Base-by-base conservation (phyloP, 768 basidiomycete genomes). In the Leucocoprinus birnbaumii region DNA sequence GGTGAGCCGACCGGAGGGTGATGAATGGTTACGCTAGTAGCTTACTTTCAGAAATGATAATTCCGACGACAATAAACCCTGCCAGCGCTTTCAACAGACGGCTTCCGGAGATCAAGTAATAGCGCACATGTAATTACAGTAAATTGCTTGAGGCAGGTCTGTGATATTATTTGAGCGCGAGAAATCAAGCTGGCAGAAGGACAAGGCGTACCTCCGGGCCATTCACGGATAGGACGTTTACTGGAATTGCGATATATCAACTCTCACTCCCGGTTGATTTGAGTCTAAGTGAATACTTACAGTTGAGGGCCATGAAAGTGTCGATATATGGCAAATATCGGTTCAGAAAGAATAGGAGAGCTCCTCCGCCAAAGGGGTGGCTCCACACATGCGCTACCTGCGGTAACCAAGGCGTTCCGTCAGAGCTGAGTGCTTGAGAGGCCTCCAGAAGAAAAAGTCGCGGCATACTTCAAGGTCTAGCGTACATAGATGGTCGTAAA, bases 271-370 rank as follows among this genome's bases (percentile, higher is more conserved):
- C 31, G 25, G 11, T 37, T 16, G 5, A 26, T 8, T 35, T 6
- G 37, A 22, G 16, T 7, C 19, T 14, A 27, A 22, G 18, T 21
- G 26, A 37, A 9, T 50, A 62, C 69, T 11, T 27, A 72, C 72
- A 59, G 40, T 64, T 57, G 24, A 73, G 60, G 21, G 69, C 66
- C 58, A 74, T 44, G 35, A 73, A 64, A 1, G 70, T 73, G 55
- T 74, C 73, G 18, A 74, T 57, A 52, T 73, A 72, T 4, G 74
- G 74, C 9, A 72, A 60, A 55, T 75, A 75, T 26, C 74, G 68
- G 60, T 75, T 75, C 37, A 73, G 59, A 34, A 71, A 63, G 63
- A 73, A 75, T 7, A 75, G 60, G 24, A 68, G 35, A 2, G 67
- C 65, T 19, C 69, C 68, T 24, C 70, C 41, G 6, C 65, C 58